Conservation (phyloP, 257 asterid genomes). For the Cordia subcordata region DNA sequence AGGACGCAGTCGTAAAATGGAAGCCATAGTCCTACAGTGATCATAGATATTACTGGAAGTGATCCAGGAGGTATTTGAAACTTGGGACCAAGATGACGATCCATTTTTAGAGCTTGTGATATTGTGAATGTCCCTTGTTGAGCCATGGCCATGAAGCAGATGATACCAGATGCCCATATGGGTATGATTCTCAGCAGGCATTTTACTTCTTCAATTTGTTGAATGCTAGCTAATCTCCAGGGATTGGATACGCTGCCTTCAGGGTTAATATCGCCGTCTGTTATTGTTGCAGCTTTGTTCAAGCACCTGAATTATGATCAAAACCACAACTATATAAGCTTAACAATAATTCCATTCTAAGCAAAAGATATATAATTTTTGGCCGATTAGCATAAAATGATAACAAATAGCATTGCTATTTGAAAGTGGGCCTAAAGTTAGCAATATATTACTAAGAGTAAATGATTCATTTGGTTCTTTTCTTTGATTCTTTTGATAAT, state of each 20-base stretch:
- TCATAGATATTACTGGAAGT: constrained; percentile 51
- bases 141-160: constrained; percentile 59
- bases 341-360: not conserved
- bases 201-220: constrained; percentile 71
- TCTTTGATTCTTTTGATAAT: too few species aligned
- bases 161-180: constrained; percentile 70
- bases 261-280: constrained; percentile 41
- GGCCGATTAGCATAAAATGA: too few species aligned
- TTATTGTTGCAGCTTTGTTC: constrained; percentile 63
- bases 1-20: constrained; percentile 65
- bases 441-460: too few species aligned
- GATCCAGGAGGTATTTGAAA: constrained; percentile 72
- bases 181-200: constrained; percentile 61
- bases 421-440: too few species aligned
- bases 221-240: constrained; percentile 69
- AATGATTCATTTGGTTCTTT: too few species aligned
- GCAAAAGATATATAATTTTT: not conserved
- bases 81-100: constrained; percentile 61
- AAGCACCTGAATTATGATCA: constrained; percentile 32
- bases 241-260: constrained; percentile 39
- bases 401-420: too few species aligned
- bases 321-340: not conserved
- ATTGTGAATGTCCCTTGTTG: constrained; percentile 76
- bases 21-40: constrained; percentile 62
- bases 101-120: constrained; percentile 69